These are phyloP conservation scores for Penicillium concentricum DNA, from an alignment of 2,329 filamentous ascomycete genomes.

Conservation along the genomic window DNA sequence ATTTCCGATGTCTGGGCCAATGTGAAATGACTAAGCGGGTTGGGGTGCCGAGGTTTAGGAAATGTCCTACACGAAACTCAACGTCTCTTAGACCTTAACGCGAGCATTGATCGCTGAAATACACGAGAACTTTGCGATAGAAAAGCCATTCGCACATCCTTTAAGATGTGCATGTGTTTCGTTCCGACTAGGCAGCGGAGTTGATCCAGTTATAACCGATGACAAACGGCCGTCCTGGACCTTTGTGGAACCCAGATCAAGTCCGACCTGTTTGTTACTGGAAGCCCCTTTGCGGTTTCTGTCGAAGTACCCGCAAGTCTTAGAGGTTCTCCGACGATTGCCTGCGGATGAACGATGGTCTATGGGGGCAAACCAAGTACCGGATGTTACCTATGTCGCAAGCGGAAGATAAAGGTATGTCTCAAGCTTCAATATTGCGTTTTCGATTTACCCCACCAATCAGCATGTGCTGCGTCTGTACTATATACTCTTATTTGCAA, in stretches of 20 bases:
- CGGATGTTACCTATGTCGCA: slow-evolving; percentile 42
- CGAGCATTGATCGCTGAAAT: not conserved
- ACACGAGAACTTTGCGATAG: not conserved
- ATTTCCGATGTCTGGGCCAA: not conserved
- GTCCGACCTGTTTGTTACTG: not conserved
- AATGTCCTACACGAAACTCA: not conserved
- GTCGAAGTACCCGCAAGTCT: not conserved
- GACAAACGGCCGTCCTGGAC: slow-evolving; percentile 6
- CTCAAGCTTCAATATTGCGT: slow-evolving; percentile 13
- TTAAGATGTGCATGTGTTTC: slow-evolving; percentile 14
- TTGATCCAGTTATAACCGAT: slow-evolving; percentile 10
- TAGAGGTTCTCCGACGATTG: not conserved
- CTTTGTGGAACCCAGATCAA: slow-evolving; percentile 13
- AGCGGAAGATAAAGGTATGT: slow-evolving; percentile 41
- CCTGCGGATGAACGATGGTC: slow-evolving; percentile 33
- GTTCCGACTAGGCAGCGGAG: slow-evolving; percentile 17
- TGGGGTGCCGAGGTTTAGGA: not conserved
- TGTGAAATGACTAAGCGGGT: not conserved
- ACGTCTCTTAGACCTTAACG: not conserved
- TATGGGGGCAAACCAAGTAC: slow-evolving; percentile 43
- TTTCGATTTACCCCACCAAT: not conserved
- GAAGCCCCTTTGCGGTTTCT: not conserved
- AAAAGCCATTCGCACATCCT: not conserved
- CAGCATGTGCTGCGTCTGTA: not conserved
- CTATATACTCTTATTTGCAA: not conserved